Base-by-base conservation (phyloP, 192 early-diverging fungal genomes). In the Ramicandelaber brevisporus region DNA sequence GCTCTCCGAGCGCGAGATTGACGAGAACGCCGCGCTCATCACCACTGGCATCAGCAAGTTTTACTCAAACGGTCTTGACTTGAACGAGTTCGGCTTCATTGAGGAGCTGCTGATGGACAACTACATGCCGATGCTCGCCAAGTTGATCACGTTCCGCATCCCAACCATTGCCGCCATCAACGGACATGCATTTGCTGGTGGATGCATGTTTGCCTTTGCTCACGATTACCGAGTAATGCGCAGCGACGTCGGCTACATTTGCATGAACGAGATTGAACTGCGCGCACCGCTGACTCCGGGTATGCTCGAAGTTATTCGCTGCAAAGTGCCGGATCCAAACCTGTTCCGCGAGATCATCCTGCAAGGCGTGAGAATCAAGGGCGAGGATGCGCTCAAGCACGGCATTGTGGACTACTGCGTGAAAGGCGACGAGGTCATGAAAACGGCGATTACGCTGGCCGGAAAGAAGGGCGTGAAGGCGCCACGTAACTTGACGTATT, bases 141-240 rank as follows among this genome's bases (percentile, higher is more conserved):
- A 65, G 23, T 27, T 78, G 32, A 33, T 75, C 20, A 59, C 65
- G 2, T 75, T 70, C 39, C 44, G 59, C 9, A 37, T 78, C 8
- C 72, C 75, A 0, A 78, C 75, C 0, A 53, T 78, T 15, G 75
- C 75, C 2, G 73, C 72, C 5, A 41, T 78, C 14, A 78, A 78
- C 32, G 74, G 74, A 2, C 75, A 78, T 26, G 68, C 75, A 10
- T 78, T 78, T 53, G 75, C 75, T n/a, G 75, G 75, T 31, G 75
- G 75, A 8, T 75, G 61, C 43, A 60, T 57, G 50, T 52, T 60
- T 23, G 44, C 49, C 6, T 16, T 61, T 30, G 57, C 54, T 3
- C 52, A 54, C 33, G 75, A 78, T 34, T 69, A 69, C 41, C 61
- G 75, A 12, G 63, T 75, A 2, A 75, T 78, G 75, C 50, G 72